Conservation (phyloP, 2,329 filamentous ascomycete species). For the Diaporthe eres region DNA sequence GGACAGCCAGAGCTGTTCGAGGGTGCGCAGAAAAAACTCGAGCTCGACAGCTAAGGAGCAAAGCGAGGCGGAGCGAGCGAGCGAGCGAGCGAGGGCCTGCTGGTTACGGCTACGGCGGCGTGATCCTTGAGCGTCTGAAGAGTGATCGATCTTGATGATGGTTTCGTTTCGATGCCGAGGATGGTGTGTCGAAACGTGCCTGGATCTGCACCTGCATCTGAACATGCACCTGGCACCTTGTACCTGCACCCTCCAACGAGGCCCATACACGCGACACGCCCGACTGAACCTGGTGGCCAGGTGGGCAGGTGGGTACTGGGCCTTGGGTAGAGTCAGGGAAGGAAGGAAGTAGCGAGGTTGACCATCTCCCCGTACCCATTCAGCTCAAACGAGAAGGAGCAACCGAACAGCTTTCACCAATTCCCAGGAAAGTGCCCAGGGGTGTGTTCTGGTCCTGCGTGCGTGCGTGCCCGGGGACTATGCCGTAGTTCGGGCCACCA, state of each 20-base stretch:
- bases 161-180: constrained; percentile 30
- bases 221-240: background rate
- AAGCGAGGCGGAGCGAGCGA: background rate
- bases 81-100: background rate
- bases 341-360: constrained; percentile 25
- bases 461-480: background rate
- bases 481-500: constrained; percentile 18
- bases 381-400: constrained; percentile 10
- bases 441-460: background rate
- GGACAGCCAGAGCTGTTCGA: background rate
- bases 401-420: constrained; percentile 24
- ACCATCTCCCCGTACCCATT: constrained; percentile 25
- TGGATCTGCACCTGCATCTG: constrained; percentile 30
- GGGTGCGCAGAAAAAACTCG: background rate
- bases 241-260: background rate
- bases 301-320: background rate
- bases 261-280: constrained; percentile 20
- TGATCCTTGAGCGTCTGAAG: constrained; percentile 15
- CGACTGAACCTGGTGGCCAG: constrained; percentile 1
- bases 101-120: constrained; percentile 8
- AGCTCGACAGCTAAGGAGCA: background rate
- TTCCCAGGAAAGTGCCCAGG: background rate
- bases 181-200: constrained; percentile 16
- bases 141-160: constrained; percentile 27
- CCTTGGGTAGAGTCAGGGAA: background rate